These are phyloP conservation scores for Helianthus annuus DNA, from an alignment of 129 eudicot genomes.

Conservation along the genomic window DNA sequence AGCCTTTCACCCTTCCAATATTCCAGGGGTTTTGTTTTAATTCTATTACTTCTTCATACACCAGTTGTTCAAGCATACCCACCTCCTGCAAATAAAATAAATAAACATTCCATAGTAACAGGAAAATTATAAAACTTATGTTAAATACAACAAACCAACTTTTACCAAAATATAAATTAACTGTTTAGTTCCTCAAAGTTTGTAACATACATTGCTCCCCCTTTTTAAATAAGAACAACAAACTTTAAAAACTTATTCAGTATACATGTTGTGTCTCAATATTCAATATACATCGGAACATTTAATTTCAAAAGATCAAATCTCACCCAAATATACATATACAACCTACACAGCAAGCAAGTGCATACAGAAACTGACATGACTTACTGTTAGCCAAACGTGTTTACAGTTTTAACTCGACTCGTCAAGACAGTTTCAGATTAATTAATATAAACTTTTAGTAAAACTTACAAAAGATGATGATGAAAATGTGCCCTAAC, in stretches of 20 bases:
- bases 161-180: background rate
- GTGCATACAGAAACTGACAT: background rate
- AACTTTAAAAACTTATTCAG: too few species aligned
- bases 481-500: too few species aligned
- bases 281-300: background rate
- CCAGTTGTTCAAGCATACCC: constrained; percentile 68
- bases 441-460: too few species aligned
- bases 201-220: background rate
- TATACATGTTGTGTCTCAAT: background rate
- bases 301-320: background rate
- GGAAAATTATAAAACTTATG: background rate
- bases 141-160: background rate
- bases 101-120: constrained; percentile 7
- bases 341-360: background rate
- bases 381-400: too few species aligned
- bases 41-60: constrained; percentile 74
- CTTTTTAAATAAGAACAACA: background rate
- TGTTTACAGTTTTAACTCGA: too few species aligned
- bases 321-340: background rate
- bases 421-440: too few species aligned
- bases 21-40: constrained; percentile 67
- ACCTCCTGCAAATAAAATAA: constrained; percentile 41
- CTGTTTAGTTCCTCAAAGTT: background rate
- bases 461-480: too few species aligned
- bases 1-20: constrained; percentile 93